phyloP scores from a whole-genome alignment of 1,284 basidiomycete species.

The Pseudozyma thailandica region DNA sequence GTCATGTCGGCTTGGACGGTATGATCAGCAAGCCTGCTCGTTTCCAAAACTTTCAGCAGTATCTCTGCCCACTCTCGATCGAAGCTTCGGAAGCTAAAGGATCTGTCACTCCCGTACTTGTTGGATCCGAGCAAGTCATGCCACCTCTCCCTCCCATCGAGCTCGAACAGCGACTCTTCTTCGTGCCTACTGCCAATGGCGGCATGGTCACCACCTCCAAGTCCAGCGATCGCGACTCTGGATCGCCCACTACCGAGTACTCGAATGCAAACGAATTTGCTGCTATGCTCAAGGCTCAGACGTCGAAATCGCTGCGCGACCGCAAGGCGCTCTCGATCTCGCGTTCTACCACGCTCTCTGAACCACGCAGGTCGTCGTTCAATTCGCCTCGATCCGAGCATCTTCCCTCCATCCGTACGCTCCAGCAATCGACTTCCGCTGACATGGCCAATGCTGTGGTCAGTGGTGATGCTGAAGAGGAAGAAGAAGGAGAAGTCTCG shows the following conservation, averaged over 20 bases:
- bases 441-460: neutral
- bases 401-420: conserved; percentile 6
- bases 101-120: conserved; percentile 24
- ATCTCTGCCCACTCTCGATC: conserved; percentile 45
- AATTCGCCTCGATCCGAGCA: conserved; percentile 44
- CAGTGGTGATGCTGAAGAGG: neutral
- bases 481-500: neutral
- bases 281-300: conserved; percentile 50
- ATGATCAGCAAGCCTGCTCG: conserved; percentile 59
- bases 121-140: conserved; percentile 23
- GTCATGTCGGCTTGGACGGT: conserved; percentile 52
- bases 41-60: conserved; percentile 46
- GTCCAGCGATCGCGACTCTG: conserved; percentile 9
- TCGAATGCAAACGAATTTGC: conserved; percentile 44
- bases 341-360: conserved; percentile 37
- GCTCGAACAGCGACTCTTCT: conserved; percentile 42
- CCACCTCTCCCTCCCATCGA: conserved; percentile 49
- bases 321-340: conserved; percentile 40
- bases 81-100: conserved; percentile 29
- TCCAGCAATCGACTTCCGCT: neutral
- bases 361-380: conserved; percentile 45
- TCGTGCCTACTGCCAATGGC: conserved; percentile 27
- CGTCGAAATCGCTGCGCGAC: conserved; percentile 45
- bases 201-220: conserved; percentile 12
- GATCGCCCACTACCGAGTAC: conserved; percentile 17